A percentile compares a stretch with the other conserved stretches of the same genome.
Evolutionary conservation across 495 filamentous ascomycete genomes (phyloP).

Genomic region (Neurospora tetraspora): DNA sequence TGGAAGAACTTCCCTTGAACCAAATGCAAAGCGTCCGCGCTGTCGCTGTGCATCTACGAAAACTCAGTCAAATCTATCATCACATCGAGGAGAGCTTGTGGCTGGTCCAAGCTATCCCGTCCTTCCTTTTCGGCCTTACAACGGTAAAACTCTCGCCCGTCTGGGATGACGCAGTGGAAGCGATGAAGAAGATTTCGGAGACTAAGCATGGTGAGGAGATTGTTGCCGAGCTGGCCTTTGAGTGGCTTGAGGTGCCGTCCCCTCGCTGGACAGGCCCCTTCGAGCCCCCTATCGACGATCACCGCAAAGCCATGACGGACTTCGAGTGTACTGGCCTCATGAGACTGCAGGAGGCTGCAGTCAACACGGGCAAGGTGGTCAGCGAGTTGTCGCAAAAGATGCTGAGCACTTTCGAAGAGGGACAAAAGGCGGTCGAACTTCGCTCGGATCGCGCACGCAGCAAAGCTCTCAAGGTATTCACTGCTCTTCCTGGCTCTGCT

Average conservation of each 20-base stretch:
- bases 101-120: constrained; percentile 61
- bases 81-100: constrained; percentile 46
- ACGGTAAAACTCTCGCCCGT: constrained; percentile 71
- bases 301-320: constrained; percentile 37
- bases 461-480: constrained; percentile 72
- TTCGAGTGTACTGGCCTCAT: constrained; percentile 76
- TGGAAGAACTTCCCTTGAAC: constrained; percentile 68
- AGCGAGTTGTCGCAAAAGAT: constrained; percentile 37
- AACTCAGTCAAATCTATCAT: constrained; percentile 53
- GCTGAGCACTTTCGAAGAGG: constrained; percentile 37
- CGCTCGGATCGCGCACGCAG: constrained; percentile 43
- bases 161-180: constrained; percentile 73
- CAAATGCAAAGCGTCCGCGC: constrained; percentile 58
- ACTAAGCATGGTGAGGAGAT: constrained; percentile 59
- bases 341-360: constrained; percentile 41
- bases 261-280: constrained; percentile 31
- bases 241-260: constrained; percentile 61
- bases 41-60: constrained; percentile 75
- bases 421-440: constrained; percentile 32
- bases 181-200: constrained; percentile 65
- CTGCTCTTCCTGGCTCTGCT: constrained; percentile 59
- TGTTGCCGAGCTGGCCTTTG: constrained; percentile 63
- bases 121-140: constrained; percentile 81
- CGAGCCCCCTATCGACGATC: constrained; percentile 13
- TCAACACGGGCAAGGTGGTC: constrained; percentile 27